Evolutionary conservation across 108 stramenopile genomes (phyloP), one percentile per base, ranked within the genome.

Genomic region (Pseudonitzschia delicatissima): DNA sequence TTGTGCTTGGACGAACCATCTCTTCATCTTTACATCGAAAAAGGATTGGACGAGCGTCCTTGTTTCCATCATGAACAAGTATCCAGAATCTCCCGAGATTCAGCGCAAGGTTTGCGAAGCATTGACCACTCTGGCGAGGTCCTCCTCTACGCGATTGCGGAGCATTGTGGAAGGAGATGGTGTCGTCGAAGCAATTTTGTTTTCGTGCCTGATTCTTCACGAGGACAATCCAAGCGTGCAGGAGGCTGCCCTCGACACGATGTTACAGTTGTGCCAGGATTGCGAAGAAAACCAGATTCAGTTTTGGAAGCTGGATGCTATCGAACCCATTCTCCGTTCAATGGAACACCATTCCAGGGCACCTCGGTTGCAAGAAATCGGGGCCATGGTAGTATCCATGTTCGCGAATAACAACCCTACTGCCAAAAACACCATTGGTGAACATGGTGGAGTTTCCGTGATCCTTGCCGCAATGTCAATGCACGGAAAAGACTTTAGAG

Each of bases 271-370:
- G 9, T 90, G 79, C 26, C 77, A 74, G 45, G 80, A 82, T 67
- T 74, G 73, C 42, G 89, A 87, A 11, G 78, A 77, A 21, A 90
- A 83, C 69, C 85, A 81, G 47, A 60, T 77, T 8, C 66, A 79
- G 23, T 39, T 87, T 21, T 78, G 77, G 17, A 78, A 76, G 35
- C 77, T 81, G 33, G 89, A 86, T 3, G 84, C 62, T 5, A 81
- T 87, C 44, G 86, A 90, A 64, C 77, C 82, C 31, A 71, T 82
- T 9, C 77, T 90, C 27, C 75, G 61, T 32, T 86, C 86, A 15
- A 84, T 90, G 84, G 83, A 87, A 64, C 57, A 76, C n/a, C 89
- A 90, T 53, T 68, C 82, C 15, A 80, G 85, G 53, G 81, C 80
- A 15, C 47, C 80, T 1, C 74, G 52, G 9, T 70, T 90, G 11